phyloP scores from a whole-genome alignment of 192 early-diverging fungal species.

The Spinellus fusiger region DNA sequence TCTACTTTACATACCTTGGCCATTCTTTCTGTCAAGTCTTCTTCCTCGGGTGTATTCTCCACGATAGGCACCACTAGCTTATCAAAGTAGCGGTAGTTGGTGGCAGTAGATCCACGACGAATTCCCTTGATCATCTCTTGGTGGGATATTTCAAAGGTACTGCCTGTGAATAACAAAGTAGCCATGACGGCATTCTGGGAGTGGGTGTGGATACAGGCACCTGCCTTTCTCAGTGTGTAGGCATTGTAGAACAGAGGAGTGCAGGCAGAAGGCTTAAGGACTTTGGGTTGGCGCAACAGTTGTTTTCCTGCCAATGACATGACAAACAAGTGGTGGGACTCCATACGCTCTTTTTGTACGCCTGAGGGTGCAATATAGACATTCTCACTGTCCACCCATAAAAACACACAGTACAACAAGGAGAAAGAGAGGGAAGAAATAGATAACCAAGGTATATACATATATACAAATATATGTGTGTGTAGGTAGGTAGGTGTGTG shows the following conservation, averaged over 20 bases:
- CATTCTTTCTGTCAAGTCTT: constrained; percentile 86
- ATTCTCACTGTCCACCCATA: constrained; percentile 41
- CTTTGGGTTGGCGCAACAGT: constrained; percentile 64
- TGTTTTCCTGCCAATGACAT: constrained; percentile 51
- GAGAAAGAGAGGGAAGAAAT: not conserved
- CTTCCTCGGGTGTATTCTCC: constrained; percentile 93
- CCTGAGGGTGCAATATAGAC: constrained; percentile 89
- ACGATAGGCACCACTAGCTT: constrained; percentile 87
- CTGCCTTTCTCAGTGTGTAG: constrained; percentile 76
- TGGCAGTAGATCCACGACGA: constrained; percentile 57
- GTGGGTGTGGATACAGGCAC: constrained; percentile 95
- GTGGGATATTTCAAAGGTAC: constrained; percentile 83
- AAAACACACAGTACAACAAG: too few relatives aligned
- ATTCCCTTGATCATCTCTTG: constrained; percentile 99
- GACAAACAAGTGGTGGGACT: constrained; percentile 81
- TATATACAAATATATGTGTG: too few relatives aligned
- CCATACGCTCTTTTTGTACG: constrained; percentile 94
- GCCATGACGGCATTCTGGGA: constrained; percentile 93
- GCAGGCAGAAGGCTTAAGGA: constrained; percentile 83
- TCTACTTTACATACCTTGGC: constrained; percentile 40
- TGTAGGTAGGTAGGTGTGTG: not conserved
- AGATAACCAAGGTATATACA: not conserved
- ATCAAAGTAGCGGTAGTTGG: constrained; percentile 73
- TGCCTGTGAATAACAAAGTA: constrained; percentile 71
- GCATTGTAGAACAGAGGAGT: constrained; percentile 94